Evolutionary conservation across 345 rosid genomes (phyloP).

Genomic region (Nephelium lappaceum): DNA sequence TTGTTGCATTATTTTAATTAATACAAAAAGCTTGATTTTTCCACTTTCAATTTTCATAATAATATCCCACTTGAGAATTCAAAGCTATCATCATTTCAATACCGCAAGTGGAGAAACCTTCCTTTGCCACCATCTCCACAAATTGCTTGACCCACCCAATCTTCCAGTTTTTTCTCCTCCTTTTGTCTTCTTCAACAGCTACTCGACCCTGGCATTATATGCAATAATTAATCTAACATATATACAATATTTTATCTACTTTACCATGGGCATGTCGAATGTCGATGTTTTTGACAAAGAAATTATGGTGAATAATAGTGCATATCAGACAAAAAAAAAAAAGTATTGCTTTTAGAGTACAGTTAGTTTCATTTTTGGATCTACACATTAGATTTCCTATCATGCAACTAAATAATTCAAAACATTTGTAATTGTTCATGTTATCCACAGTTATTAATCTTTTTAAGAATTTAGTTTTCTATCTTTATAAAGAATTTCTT

Average conservation of each 20-base stretch:
- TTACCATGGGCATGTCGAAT: background rate
- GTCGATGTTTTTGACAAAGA: background rate
- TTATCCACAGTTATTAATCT: too few species aligned
- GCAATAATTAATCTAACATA: background rate
- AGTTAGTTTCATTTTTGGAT: too few species aligned
- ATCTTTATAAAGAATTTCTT: too few species aligned
- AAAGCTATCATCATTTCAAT: constrained; percentile 39
- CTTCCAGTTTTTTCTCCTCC: background rate
- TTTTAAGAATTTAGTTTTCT: too few species aligned
- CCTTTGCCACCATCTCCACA: constrained; percentile 35
- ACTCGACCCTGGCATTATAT: background rate
- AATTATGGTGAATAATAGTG: too few species aligned
- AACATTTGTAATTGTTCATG: too few species aligned
- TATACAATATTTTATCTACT: background rate
- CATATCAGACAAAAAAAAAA: too few species aligned
- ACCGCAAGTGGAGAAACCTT: constrained; percentile 45
- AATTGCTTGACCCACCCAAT: constrained; percentile 29
- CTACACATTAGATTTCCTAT: too few species aligned
- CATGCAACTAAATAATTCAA: too few species aligned
- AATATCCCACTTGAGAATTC: constrained; percentile 36
- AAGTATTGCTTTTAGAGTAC: too few species aligned
- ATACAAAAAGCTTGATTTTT: background rate
- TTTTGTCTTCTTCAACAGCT: constrained; percentile 19
- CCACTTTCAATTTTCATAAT: constrained; percentile 28
- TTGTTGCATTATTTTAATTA: constrained; percentile 17